Evolutionary conservation across 2,329 filamentous ascomycete species (phyloP), one percentile per base, ranked within the genome.

Genomic region (Ophiosphaerella herpotricha): DNA sequence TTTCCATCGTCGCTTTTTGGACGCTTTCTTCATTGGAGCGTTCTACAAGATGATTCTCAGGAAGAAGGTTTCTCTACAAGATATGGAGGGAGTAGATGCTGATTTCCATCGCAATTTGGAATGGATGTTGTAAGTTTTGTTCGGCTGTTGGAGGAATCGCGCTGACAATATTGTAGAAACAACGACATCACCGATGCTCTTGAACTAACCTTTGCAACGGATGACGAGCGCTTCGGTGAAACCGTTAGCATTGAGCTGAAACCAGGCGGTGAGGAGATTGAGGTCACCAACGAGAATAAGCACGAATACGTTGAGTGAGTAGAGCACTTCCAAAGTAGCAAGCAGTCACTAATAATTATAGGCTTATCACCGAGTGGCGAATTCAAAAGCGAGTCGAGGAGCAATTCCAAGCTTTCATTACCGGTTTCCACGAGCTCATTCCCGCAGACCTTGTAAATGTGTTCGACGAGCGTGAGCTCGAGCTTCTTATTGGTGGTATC

Each of bases 21-120:
- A 99, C 73, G 95, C 94, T 31, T 99, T 99, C 81, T 99, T 99
- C 76, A 97, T 99, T 70, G 94, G 94, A 41, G 94, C 94, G 26
- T 87, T 99, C 68, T 99, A 99, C 84, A 99, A 99, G 83, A 99
- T 99, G 94, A 89, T 99, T 71, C 78, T 99, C 55, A 87, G 89
- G 73, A 99, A 97, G 82, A 87, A 91, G 66, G 94, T 99, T 26
- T 80, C 88, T 2, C 81, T 99, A 51, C 88, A 90, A 42, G 94
- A 99, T 71, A 99, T 99, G 94, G 94, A 99, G 77, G 94, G 94
- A 77, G 94, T 99, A 33, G 94, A 99, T 73, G 92, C 93, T 52
- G 94, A 97, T 74, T 95, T 97, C 80, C 93, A 99, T 75, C 87
- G 93, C 51, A 97, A 93, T 66, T 77, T 99, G 71, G 91, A 93